Base-by-base conservation (phyloP, 805 yeast species). In the Candida ovalis region DNA sequence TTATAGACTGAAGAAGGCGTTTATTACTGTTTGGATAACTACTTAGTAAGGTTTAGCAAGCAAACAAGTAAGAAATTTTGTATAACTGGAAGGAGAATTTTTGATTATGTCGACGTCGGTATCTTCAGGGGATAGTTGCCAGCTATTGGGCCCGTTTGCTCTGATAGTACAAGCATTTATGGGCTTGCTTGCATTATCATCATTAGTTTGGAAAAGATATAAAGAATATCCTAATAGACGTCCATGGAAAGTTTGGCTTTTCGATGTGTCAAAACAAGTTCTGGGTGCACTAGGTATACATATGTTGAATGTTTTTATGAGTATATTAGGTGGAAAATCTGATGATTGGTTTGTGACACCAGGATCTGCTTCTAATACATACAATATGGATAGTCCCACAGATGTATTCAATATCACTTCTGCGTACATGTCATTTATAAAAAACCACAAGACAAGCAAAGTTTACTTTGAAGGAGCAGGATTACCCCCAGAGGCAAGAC, bases 261-360 rank as follows among this genome's bases (percentile, higher is more conserved):
- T 80, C 60, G 99, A 92, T 63, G 96, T 92, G 1, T 78, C 88
- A 17, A 92, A 94, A 61, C 99, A 92, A 63, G 75, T 92, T 0
- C 69, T 88, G 21, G 99, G 98, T 0, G 89, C 98, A 0, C 65
- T 87, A 24, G 88, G 91, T 1, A 78, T 92, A 1, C 99, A 92
- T 63, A 71, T 86, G 8, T 69, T 91, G 60, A 92, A 92, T 58
- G 74, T 92, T 9, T 64, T 80, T 13, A 69, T 88, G 40, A 85
- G 96, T 35, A 77, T 89, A 6, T 48, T 88, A 21, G 77, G 80
- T 49, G 73, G 70, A 0, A 41, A 53, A 17, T 49, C 60, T 3
- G 60, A 63, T 42, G 47, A 53, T 23, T 53, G 60, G 59, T 18
- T 19, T 39, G 30, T 23, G 15, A 39, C 35, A 30, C 6, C 35